Evolutionary conservation across 345 rosid genomes (phyloP).

Genomic region (Clarkia xantiana): DNA sequence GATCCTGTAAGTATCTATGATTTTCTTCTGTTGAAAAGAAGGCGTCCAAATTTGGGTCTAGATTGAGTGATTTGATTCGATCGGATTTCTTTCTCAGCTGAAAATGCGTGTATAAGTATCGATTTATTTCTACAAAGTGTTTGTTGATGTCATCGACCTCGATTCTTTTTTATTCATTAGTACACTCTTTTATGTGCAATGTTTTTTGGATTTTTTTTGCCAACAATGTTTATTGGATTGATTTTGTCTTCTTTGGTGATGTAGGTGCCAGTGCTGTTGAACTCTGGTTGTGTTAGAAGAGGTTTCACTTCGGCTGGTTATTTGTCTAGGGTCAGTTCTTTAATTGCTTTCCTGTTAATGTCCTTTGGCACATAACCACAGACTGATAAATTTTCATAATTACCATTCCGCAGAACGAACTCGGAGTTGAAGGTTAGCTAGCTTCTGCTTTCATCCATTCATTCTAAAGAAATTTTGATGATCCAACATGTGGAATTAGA

Average conservation of each 20-base stretch:
- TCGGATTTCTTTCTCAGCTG: no score
- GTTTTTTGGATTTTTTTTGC: not conserved
- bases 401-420: slow-evolving; percentile 31
- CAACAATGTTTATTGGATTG: not conserved
- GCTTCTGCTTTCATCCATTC: slow-evolving; percentile 2
- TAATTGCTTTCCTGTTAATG: slow-evolving; percentile 1
- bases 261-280: slow-evolving; percentile 1
- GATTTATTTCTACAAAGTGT: no score
- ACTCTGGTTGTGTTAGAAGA: slow-evolving; percentile 3
- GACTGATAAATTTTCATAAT: slow-evolving; percentile 15
- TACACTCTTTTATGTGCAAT: not conserved
- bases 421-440: slow-evolving; percentile 39
- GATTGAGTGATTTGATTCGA: no score
- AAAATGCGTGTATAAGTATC: no score
- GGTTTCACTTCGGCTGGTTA: not conserved
- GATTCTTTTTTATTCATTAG: not conserved
- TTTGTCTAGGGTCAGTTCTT: slow-evolving; percentile 1
- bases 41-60: no score
- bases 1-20: not conserved
- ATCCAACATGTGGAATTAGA: not conserved
- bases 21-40: not conserved
- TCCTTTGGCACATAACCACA: slow-evolving; percentile 4
- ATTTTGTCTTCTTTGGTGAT: not conserved
- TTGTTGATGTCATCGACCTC: no score
- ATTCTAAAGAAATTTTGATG: not conserved